Percentiles rank a stretch among this genome's conserved stretches.
These are phyloP conservation scores for Scalesia atractyloides DNA, from an alignment of 129 eudicot genomes.

Conservation along the genomic window DNA sequence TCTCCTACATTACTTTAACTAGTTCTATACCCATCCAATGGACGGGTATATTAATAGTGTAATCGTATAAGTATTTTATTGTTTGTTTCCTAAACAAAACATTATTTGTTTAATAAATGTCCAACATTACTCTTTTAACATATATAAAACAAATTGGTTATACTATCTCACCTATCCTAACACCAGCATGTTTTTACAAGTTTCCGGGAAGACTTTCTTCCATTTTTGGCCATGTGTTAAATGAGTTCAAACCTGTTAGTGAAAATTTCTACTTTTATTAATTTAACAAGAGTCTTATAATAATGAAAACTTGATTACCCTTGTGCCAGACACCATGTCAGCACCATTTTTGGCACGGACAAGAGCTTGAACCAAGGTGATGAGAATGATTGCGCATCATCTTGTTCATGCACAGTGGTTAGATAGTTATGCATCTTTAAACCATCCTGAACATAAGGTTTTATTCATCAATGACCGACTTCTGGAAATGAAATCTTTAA, in stretches of 20 bases:
- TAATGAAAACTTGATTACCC: slow-evolving; percentile 69
- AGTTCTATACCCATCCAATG: too few species aligned
- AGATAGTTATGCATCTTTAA: slow-evolving; percentile 97
- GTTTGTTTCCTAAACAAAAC: too few species aligned
- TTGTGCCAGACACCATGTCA: slow-evolving; percentile 93
- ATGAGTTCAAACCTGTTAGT: slow-evolving; percentile 83
- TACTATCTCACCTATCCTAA: slow-evolving; percentile 70
- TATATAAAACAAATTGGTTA: background rate
- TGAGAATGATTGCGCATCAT: slow-evolving; percentile 91
- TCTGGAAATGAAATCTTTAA: too few species aligned
- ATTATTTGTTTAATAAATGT: slow-evolving; percentile 24
- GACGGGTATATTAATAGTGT: too few species aligned
- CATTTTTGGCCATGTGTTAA: slow-evolving; percentile 86
- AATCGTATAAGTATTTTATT: too few species aligned
- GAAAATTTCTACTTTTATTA: background rate
- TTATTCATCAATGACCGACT: slow-evolving; percentile 4
- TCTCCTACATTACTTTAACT: too few species aligned
- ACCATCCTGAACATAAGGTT: slow-evolving; percentile 57
- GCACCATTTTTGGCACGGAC: slow-evolving; percentile 96
- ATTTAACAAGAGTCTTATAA: background rate
- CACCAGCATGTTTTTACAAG: slow-evolving; percentile 81
- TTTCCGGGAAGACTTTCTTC: slow-evolving; percentile 83
- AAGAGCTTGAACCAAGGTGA: slow-evolving; percentile 98
- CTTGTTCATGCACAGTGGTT: slow-evolving; percentile 96
- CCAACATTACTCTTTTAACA: background rate